Base-by-base conservation (phyloP, 2,329 filamentous ascomycete species). In the Aspergillus pseudoviridinutans region DNA sequence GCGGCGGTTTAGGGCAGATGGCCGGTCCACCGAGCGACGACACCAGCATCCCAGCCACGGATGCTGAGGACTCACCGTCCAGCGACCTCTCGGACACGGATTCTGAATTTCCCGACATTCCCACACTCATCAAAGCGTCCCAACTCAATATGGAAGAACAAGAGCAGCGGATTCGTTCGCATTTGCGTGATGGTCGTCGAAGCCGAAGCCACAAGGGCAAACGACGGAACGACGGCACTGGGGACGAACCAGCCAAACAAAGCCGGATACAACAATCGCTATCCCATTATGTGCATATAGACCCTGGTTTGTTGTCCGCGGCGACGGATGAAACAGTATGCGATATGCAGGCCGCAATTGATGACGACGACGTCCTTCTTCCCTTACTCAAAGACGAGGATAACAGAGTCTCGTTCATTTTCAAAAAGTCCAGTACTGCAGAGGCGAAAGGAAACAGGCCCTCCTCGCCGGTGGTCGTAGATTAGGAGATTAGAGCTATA, bases 1-100 rank as follows among this genome's bases (percentile, higher is more conserved):
- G 88, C 66, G 80, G 78, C 5, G 86, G 86, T 0, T 76, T 70
- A 8, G 86, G 85, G 9, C 32, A 64, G 10, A 46, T 49, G 42
- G 58, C 12, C 42, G 50, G 12, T 17, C 46, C 57, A 1, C 61
- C 64, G 17, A 61, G 50, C 0, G 24, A 50, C n/a, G 3, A 61
- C 63, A 3, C 64, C 0, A 35, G 50, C 24, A 3, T 62, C 63
- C 6, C 64, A 29, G 53, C 42, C 50, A 57, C 54, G 25, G 49
- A 59, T 24, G 44, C n/a, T 2, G 50, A 59, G 20, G 14, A 28
- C 12, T 52, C 50, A 4, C 20, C 53, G 9, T 53, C 54, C 57
- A 58, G 38, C 55, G 62, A 28, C 46, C 54, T 41, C 17, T 58
- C 27, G 35, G 61, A 60, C 17, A 58, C 61, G 1, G 60, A 62